These are phyloP conservation scores for Ogataea populi-albae DNA, from an alignment of 805 yeast species.

Conservation along the genomic window DNA sequence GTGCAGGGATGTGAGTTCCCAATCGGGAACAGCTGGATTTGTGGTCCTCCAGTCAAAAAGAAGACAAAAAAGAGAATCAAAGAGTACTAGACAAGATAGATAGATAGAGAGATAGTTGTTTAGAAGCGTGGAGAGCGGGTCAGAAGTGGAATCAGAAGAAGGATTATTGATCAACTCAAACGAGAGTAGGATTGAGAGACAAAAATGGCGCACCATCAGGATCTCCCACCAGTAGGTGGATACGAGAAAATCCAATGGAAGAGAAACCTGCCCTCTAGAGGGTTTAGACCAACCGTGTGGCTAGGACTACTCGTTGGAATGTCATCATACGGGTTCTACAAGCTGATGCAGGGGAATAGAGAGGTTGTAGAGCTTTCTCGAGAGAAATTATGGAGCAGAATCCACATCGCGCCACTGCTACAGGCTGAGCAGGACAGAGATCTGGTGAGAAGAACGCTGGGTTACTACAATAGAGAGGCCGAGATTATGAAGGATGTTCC, in stretches of 20 bases:
- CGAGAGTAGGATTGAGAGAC: no score
- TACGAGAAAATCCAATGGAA: constrained; percentile 88
- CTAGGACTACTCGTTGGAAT: constrained; percentile 60
- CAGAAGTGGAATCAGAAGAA: no score
- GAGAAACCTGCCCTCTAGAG: constrained; percentile 80
- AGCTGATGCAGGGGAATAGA: constrained; percentile 60
- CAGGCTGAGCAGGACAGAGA: constrained; percentile 84
- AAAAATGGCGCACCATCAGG: constrained; percentile 48
- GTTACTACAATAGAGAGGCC: constrained; percentile 67
- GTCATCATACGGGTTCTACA: constrained; percentile 71
- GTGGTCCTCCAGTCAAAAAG: constrained; percentile 4
- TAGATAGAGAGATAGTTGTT: no score
- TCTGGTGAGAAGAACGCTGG: constrained; percentile 63
- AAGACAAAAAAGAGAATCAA: not conserved
- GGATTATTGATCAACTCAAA: no score
- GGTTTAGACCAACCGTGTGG: constrained; percentile 75
- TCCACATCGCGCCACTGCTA: constrained; percentile 66
- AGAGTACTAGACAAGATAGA: no score
- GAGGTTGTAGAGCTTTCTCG: constrained; percentile 74
- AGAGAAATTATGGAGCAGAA: constrained; percentile 76
- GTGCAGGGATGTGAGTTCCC: no score
- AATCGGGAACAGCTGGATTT: no score
- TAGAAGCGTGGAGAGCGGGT: no score
- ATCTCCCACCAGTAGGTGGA: constrained; percentile 83
- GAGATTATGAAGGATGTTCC: constrained; percentile 60